Percentiles rank a stretch among this genome's conserved stretches.
Conservation (phyloP, 2,329 filamentous ascomycete species). For the Monilinia aucupariae region DNA sequence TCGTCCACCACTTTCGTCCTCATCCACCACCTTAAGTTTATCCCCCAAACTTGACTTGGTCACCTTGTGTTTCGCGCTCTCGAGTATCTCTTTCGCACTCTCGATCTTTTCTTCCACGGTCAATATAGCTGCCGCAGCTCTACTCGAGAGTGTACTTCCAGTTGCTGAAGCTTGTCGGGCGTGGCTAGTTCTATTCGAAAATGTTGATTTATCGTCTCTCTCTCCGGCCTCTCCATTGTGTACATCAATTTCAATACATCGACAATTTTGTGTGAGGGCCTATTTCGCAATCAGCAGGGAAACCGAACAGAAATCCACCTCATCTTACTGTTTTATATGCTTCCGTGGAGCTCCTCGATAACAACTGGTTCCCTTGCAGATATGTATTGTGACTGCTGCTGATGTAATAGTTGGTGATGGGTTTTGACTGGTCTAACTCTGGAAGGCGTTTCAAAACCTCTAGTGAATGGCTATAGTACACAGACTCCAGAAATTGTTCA, state of each 20-base stretch:
- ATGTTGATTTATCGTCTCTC: slow-evolving; percentile 28
- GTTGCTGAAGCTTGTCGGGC: slow-evolving; percentile 33
- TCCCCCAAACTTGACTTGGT: slow-evolving; percentile 20
- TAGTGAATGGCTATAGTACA: slow-evolving; percentile 32
- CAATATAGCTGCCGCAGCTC: slow-evolving; percentile 26
- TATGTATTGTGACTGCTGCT: slow-evolving; percentile 96
- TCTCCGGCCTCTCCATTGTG: slow-evolving; percentile 64
- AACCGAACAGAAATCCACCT: neutral
- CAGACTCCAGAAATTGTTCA: slow-evolving; percentile 32
- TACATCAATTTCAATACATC: slow-evolving; percentile 92
- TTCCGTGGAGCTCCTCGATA: slow-evolving; percentile 66
- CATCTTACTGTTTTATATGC: slow-evolving; percentile 67
- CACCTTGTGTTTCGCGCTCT: slow-evolving; percentile 26
- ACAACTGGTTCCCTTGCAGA: slow-evolving; percentile 78
- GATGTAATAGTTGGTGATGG: slow-evolving; percentile 72
- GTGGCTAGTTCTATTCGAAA: slow-evolving; percentile 44
- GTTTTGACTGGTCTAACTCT: slow-evolving; percentile 32
- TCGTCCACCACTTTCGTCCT: slow-evolving; percentile 28
- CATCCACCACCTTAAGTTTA: slow-evolving; percentile 15
- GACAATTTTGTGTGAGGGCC: slow-evolving; percentile 70
- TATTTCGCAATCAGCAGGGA: slow-evolving; percentile 34
- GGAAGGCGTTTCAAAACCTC: slow-evolving; percentile 26
- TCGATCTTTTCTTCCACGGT: slow-evolving; percentile 28
- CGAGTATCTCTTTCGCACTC: slow-evolving; percentile 25
- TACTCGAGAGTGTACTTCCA: slow-evolving; percentile 34